Conservation (phyloP, 495 filamentous ascomycete genomes). For the Talaromyces liani region DNA sequence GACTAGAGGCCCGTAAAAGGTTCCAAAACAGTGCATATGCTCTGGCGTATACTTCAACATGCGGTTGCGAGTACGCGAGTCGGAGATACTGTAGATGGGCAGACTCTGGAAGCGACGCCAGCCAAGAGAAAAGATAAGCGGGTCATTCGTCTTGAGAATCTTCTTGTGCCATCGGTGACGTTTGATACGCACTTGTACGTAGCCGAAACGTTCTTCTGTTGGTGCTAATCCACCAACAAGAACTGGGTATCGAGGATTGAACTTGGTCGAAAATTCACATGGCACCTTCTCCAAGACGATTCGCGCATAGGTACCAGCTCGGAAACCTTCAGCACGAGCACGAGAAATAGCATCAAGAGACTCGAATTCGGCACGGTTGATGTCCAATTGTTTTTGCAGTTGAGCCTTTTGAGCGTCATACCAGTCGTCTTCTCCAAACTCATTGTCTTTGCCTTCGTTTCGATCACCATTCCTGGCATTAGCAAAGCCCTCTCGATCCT, state of each 20-base stretch:
- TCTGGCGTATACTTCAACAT: conserved; percentile 98
- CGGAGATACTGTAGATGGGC: conserved; percentile 89
- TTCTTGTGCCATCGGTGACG: conserved; percentile 98
- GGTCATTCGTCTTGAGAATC: conserved; percentile 95
- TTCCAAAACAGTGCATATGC: conserved; percentile 96
- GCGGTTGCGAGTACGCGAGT: conserved; percentile 84
- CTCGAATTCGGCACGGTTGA: conserved; percentile 91
- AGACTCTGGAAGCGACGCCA: conserved; percentile 92
- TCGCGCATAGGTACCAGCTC: conserved; percentile 88
- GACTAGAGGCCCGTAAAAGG: conserved; percentile 89
- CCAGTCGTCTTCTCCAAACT: conserved; percentile 98
- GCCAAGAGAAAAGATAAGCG: conserved; percentile 93
- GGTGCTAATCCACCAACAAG: conserved; percentile 83
- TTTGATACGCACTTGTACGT: conserved; percentile 93
- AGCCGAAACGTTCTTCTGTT: conserved; percentile 92
- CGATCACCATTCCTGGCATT: conserved; percentile 73
- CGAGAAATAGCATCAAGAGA: conserved; percentile 73
- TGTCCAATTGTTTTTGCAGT: conserved; percentile 86
- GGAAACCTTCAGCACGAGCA: conserved; percentile 77
- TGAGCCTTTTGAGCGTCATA: conserved; percentile 94
- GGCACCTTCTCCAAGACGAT: conserved; percentile 83
- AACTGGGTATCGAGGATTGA: conserved; percentile 77
- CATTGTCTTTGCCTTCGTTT: conserved; percentile 50
- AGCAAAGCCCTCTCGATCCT: conserved; percentile 86
- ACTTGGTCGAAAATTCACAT: conserved; percentile 83